A percentile compares a stretch with the other conserved stretches of the same genome.
phyloP scores from a whole-genome alignment of 805 yeast species.

The Cyberlindnera mrakii region DNA sequence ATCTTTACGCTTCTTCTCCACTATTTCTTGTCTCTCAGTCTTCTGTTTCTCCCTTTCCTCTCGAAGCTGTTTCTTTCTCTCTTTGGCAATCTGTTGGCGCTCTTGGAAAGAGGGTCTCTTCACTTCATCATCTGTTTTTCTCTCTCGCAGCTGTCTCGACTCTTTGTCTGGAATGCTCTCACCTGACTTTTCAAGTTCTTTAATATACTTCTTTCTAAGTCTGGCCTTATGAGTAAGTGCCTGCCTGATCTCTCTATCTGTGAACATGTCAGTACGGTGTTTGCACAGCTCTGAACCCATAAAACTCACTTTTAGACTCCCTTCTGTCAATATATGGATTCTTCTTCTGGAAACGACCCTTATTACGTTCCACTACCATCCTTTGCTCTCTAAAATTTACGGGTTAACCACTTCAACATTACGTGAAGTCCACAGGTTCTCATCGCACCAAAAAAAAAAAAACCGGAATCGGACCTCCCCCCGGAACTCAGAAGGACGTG shows the following conservation, averaged over 20 bases:
- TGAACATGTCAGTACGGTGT: conserved; percentile 18
- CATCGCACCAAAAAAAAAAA: no score
- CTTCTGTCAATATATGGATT: conserved; percentile 21
- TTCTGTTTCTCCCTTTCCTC: conserved; percentile 32
- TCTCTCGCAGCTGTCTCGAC: conserved; percentile 16
- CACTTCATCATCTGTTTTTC: conserved; percentile 5
- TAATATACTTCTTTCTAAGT: conserved; percentile 74
- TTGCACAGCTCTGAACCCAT: neutral
- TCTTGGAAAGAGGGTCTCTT: conserved; percentile 28
- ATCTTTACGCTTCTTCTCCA: conserved; percentile 33
- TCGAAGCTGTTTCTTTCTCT: conserved; percentile 28
- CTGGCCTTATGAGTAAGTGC: conserved; percentile 77
- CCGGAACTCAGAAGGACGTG: no score
- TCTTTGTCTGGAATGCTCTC: conserved; percentile 42
- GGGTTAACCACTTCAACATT: no score
- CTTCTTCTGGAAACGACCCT: conserved; percentile 12
- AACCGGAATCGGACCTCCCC: no score
- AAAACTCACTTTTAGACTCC: conserved; percentile 18
- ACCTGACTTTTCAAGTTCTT: conserved; percentile 70
- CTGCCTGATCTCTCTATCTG: conserved; percentile 62
- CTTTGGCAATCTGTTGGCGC: conserved; percentile 31
- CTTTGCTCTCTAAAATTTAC: neutral
- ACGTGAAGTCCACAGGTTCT: no score
- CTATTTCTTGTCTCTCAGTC: conserved; percentile 31
- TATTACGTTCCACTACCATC: conserved; percentile 8